A percentile compares a stretch with the other conserved stretches of the same genome.
These are phyloP conservation scores for Tephrocybe sp. DNA, from an alignment of 768 basidiomycete genomes.

Conservation along the genomic window DNA sequence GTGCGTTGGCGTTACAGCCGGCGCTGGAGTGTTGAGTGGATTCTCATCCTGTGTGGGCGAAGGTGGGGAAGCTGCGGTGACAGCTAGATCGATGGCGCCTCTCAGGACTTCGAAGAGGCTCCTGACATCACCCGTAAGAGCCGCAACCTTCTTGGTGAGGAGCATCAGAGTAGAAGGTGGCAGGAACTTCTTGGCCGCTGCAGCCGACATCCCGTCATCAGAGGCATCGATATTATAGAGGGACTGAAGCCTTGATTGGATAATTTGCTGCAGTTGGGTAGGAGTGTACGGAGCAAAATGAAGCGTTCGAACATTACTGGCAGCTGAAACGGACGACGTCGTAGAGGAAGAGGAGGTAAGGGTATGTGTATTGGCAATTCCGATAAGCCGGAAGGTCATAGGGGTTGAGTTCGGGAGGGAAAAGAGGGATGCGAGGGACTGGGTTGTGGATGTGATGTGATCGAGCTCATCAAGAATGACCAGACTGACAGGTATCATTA, in stretches of 20 bases:
- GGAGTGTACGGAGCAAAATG: constrained; percentile 84
- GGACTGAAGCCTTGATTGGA: constrained; percentile 60
- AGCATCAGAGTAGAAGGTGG: constrained; percentile 64
- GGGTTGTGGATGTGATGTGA: constrained; percentile 65
- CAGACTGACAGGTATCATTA: constrained; percentile 44
- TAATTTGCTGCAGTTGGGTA: constrained; percentile 65
- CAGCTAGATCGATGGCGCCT: constrained; percentile 72
- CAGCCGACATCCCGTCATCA: constrained; percentile 22
- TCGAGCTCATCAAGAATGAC: constrained; percentile 88
- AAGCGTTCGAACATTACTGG: constrained; percentile 53
- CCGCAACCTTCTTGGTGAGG: constrained; percentile 78
- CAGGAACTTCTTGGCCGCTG: constrained; percentile 53
- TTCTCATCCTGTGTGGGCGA: constrained; percentile 28
- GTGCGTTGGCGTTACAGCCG: constrained; percentile 63
- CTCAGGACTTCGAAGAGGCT: constrained; percentile 79
- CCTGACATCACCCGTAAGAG: constrained; percentile 82
- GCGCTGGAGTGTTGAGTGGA: constrained; percentile 32
- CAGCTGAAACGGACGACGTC: constrained; percentile 32
- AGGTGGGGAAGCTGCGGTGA: constrained; percentile 26
- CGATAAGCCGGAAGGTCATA: constrained; percentile 65
- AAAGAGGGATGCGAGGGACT: constrained; percentile 64
- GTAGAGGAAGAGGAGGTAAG: constrained; percentile 57
- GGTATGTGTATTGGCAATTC: constrained; percentile 89
- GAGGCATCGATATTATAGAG: constrained; percentile 39
- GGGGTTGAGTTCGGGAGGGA: constrained; percentile 58